Evolutionary conservation across 768 basidiomycete species (phyloP), one percentile per base, ranked within the genome.

Genomic region (Lanmaoa rubissima): DNA sequence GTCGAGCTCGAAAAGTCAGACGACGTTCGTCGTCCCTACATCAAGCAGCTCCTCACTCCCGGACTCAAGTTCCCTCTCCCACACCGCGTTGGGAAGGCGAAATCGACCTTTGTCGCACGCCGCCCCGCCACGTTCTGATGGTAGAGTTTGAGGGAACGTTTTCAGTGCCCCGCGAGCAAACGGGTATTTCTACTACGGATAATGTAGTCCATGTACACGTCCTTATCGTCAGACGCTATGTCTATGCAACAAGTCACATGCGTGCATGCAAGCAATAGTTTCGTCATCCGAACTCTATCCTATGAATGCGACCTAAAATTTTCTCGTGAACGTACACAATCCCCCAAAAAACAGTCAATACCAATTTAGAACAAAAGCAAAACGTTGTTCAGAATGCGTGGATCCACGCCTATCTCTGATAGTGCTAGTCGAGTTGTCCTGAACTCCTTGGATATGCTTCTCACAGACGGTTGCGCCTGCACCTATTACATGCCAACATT

Each of bases 1-100:
- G 89, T 94, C 48, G 96, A 98, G 84, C 85, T 98, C 67, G 86
- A 88, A 78, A 97, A 97, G 82, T 75, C 83, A 40, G 90, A 85
- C 28, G 95, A 98, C 69, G 75, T 98, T 62, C 92, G 94, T 76
- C 88, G 97, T 66, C 91, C 97, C 17, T 96, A 98, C 83, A 98
- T 98, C 84, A 94, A 89, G 79, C 97, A 99, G 76, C 86, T 98
- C 67, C 79, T 98, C 66, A 79, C 78, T 53, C 94, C 94, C 58
- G 78, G 82, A 59, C 90, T 98, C 82, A 94, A 88, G 76, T 99
- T 98, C 94, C 96, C 96, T 60, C 87, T 98, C 48, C 94, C 96
- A 59, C 91, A 92, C 75, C 90, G 97, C 53, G 84, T 94, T 56
- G 61, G 78, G 60, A 94, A 93, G 80, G 73, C 78, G 60, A 87